Evolutionary conservation across 148 eudicot species (phyloP), one percentile per base, ranked within the genome.

Genomic region (Limonium bicolor): DNA sequence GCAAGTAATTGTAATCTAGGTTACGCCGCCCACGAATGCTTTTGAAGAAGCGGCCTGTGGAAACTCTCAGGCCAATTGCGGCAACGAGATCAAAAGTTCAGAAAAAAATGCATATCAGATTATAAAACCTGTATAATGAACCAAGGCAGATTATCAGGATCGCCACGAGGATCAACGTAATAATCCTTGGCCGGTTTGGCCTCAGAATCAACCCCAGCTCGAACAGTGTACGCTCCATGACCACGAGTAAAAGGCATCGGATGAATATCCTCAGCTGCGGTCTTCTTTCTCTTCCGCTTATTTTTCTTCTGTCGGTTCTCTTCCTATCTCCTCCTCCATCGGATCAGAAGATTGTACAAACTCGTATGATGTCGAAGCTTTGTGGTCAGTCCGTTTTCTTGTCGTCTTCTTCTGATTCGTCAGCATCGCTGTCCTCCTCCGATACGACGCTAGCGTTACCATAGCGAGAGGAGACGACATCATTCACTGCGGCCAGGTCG

Each of bases 141-240:
- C 93, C 97, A 19, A 84, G 84, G 87, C 47, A 90, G 50, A 62
- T 90, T 90, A 61, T 90, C 93, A n/a, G 68, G 84, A 59, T 90
- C 97, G 0, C 92, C 95, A 0, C 70, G 67, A 39, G 87, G 77
- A 64, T 90, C 97, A 12, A 84, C 75, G 65, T 74, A 84, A 56
- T 84, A 90, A 14, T 70, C 83, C 46, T 84, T 76, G 4, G 63
- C 42, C 19, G 75, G 31, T 50, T 56, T 72, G 8, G 45, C 31
- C 15, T 50, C 55, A 8, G 72, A 48, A 51, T 34, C 36, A 10
- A 62, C 71, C 94, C 94, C 83, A 34, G 62, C 67, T 28, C 34
- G 60, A 41, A 69, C 77, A 16, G 65, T 71, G 2, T 82, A 58
- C 39, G 77, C 78, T 49, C 94, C 58, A 12, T 66, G 50, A 52